phyloP scores from a whole-genome alignment of 2,329 filamentous ascomycete species.

The Venturia asperata region DNA sequence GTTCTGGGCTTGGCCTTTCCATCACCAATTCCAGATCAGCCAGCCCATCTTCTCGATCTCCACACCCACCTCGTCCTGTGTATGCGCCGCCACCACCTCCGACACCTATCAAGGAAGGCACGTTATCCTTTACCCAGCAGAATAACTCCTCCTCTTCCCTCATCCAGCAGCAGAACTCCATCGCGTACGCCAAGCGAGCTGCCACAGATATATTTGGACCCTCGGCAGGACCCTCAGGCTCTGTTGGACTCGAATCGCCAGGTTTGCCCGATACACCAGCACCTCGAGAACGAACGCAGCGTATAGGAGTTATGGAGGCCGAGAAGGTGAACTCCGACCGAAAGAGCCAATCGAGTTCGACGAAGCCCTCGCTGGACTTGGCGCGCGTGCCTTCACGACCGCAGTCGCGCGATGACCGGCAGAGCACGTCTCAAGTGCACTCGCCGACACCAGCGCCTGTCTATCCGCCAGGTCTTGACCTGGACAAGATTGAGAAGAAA shows the following conservation, averaged over 20 bases:
- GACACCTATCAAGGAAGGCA: constrained; percentile 1
- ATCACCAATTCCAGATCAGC: not conserved
- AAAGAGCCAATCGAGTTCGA: constrained; percentile 5
- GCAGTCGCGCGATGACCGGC: constrained; percentile 2
- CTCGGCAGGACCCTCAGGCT: not conserved
- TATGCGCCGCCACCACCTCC: constrained; percentile 44
- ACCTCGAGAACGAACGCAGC: constrained; percentile 4
- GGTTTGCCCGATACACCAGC: constrained; percentile 17
- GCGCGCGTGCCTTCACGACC: not conserved
- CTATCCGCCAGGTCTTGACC: not conserved
- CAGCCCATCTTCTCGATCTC: constrained; percentile 22
- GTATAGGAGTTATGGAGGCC: not conserved
- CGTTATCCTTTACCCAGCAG: constrained; percentile 20
- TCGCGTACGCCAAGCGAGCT: not conserved
- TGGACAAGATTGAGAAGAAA: constrained; percentile 44
- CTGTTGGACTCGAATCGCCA: not conserved
- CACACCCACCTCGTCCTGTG: constrained; percentile 37
- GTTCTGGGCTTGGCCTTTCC: constrained; percentile 18
- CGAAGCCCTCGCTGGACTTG: constrained; percentile 1
- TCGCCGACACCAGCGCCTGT: not conserved
- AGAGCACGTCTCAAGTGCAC: constrained; percentile 3
- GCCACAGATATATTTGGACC: not conserved
- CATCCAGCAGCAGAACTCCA: constrained; percentile 21
- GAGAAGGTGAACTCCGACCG: not conserved
- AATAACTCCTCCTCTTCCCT: constrained; percentile 24